phyloP scores from a whole-genome alignment of 2,329 filamentous ascomycete genomes.

The Colletotrichum lindemuthianum region DNA sequence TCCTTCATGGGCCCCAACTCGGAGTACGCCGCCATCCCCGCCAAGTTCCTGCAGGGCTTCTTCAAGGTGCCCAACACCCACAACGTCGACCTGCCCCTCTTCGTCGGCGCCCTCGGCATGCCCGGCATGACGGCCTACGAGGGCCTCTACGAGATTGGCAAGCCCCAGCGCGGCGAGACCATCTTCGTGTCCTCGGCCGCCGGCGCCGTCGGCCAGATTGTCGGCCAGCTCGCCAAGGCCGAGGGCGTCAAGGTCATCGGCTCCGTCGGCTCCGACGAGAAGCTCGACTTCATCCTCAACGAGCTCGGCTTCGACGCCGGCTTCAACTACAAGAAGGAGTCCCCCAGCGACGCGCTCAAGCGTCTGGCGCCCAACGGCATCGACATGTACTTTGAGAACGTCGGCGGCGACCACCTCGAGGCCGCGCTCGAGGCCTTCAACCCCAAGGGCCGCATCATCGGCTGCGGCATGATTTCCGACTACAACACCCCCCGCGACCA shows the following conservation, averaged over 20 bases:
- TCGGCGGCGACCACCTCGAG: constrained; percentile 63
- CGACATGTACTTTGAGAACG: constrained; percentile 72
- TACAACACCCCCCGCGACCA: constrained; percentile 72
- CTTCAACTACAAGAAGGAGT: constrained; percentile 92
- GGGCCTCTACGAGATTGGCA: constrained; percentile 71
- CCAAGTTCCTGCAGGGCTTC: constrained; percentile 28
- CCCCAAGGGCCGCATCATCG: constrained; percentile 70
- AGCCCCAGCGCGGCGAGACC: constrained; percentile 74
- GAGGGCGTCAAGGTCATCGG: constrained; percentile 84
- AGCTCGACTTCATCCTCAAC: constrained; percentile 72
- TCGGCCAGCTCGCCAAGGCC: constrained; percentile 85
- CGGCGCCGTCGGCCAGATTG: constrained; percentile 84
- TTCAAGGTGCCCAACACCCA: constrained; percentile 71
- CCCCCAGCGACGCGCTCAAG: constrained; percentile 71
- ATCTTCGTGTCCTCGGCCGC: constrained; percentile 85
- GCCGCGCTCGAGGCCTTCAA: constrained; percentile 62
- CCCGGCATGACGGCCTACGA: constrained; percentile 77
- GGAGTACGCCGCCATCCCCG: constrained; percentile 65
- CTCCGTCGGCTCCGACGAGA: constrained; percentile 81
- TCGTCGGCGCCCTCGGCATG: constrained; percentile 74
- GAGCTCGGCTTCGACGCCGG: constrained; percentile 67
- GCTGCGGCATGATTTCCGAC: constrained; percentile 77
- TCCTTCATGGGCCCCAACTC: constrained; percentile 64
- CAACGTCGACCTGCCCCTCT: constrained; percentile 72
- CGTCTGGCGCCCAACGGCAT: constrained; percentile 80